These are phyloP conservation scores for Eimeria acervulina DNA, from an alignment of 169 alveolate species.

Conservation along the genomic window DNA sequence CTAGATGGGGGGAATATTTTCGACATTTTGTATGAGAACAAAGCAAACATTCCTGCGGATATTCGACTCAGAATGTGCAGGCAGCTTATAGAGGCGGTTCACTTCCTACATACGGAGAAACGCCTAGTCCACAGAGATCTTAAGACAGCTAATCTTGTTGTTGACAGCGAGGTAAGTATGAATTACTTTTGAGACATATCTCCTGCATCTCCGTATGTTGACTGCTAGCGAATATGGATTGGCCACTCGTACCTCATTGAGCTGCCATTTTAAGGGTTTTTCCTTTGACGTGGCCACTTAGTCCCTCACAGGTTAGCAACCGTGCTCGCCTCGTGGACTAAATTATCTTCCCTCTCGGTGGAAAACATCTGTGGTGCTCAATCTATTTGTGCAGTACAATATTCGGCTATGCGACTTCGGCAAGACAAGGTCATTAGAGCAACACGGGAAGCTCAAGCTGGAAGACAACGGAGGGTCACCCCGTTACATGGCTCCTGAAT, in stretches of 20 bases:
- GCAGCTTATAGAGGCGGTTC: conserved; percentile 88
- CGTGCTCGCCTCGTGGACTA: background rate
- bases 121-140: conserved; percentile 90
- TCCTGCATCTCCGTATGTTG: background rate
- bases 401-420: conserved; percentile 91
- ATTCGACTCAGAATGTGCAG: conserved; percentile 86
- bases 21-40: conserved; percentile 87
- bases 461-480: conserved; percentile 94
- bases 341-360: background rate
- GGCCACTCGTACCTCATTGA: background rate
- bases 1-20: conserved; percentile 88
- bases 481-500: conserved; percentile 93
- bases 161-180: conserved; percentile 85
- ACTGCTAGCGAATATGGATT: background rate
- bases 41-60: conserved; percentile 85
- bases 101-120: conserved; percentile 87
- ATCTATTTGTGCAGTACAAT: conserved; percentile 81
- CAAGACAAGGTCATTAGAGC: conserved; percentile 88
- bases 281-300: background rate
- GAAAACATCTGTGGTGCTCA: background rate
- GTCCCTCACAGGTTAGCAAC: background rate
- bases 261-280: background rate
- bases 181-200: background rate
- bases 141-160: conserved; percentile 90
- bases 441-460: conserved; percentile 85